These are phyloP conservation scores for Aphanomyces astaci DNA, from an alignment of 352 stramenopile genomes.

Conservation along the genomic window DNA sequence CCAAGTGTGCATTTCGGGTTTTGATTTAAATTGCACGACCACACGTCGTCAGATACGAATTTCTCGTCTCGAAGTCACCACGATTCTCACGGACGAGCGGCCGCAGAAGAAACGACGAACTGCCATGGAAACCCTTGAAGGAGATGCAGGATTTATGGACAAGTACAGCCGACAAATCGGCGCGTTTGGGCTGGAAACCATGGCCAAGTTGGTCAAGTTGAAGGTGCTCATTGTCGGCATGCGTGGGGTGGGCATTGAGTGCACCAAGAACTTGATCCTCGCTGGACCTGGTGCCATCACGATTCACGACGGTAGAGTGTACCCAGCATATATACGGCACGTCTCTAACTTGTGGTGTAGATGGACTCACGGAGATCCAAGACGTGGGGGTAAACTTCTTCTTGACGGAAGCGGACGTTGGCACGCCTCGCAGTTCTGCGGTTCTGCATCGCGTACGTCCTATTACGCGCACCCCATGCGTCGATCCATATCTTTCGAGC, in stretches of 20 bases:
- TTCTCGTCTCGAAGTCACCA: neutral
- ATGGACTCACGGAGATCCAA: conserved; percentile 60
- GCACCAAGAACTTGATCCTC: conserved; percentile 90
- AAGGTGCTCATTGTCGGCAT: conserved; percentile 81
- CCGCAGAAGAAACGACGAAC: conserved; percentile 12
- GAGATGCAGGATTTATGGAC: conserved; percentile 88
- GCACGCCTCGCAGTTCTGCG: conserved; percentile 46
- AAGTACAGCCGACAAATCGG: conserved; percentile 91
- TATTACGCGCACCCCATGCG: conserved; percentile 8
- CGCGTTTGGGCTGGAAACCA: conserved; percentile 86
- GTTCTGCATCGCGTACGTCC: conserved; percentile 46
- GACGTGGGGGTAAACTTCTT: conserved; percentile 94
- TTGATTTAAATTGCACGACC: neutral
- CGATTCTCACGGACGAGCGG: neutral
- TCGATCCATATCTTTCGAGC: neutral
- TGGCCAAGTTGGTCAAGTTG: conserved; percentile 86
- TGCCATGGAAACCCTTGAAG: conserved; percentile 56
- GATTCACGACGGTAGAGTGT: conserved; percentile 57
- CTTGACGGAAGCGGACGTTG: conserved; percentile 73
- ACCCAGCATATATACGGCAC: neutral
- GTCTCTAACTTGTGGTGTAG: conserved; percentile 26
- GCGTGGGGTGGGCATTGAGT: conserved; percentile 83
- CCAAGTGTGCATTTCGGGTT: neutral
- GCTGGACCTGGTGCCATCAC: conserved; percentile 83
- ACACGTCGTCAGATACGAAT: conserved; percentile 1